phyloP scores from a whole-genome alignment of 2,329 filamentous ascomycete genomes.

The Pseudogymnoascus sp. region DNA sequence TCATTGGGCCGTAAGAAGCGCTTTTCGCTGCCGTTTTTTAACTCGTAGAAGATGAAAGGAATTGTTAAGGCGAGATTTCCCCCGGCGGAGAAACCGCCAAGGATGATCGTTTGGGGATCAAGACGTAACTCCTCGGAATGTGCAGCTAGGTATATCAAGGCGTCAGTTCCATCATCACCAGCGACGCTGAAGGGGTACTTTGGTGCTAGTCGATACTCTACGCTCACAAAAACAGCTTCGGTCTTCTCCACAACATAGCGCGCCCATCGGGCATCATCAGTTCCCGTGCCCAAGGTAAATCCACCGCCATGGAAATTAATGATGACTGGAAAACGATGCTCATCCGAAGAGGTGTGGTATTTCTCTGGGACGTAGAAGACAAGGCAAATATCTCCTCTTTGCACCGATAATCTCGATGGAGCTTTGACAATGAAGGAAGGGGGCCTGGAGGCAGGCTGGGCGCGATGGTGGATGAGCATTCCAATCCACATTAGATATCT shows the following conservation, averaged over 20 bases:
- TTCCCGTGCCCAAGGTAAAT: slow-evolving; percentile 56
- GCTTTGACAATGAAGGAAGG: slow-evolving; percentile 29
- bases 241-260: slow-evolving; percentile 44
- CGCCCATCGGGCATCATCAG: slow-evolving; percentile 58
- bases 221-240: slow-evolving; percentile 53
- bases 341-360: slow-evolving; percentile 28
- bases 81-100: slow-evolving; percentile 52
- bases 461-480: slow-evolving; percentile 30
- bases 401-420: slow-evolving; percentile 25
- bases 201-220: slow-evolving; percentile 64
- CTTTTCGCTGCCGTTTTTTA: slow-evolving; percentile 34
- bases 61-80: slow-evolving; percentile 46
- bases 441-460: slow-evolving; percentile 24
- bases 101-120: slow-evolving; percentile 48
- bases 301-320: slow-evolving; percentile 65
- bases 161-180: slow-evolving; percentile 60
- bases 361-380: slow-evolving; percentile 38
- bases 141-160: slow-evolving; percentile 52
- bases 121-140: slow-evolving; percentile 52
- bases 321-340: slow-evolving; percentile 42
- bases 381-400: slow-evolving; percentile 31
- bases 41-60: slow-evolving; percentile 40
- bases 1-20: slow-evolving; percentile 23
- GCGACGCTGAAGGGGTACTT: slow-evolving; percentile 58
- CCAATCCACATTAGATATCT: slow-evolving; percentile 30